Conservation (phyloP, 2,329 filamentous ascomycete genomes). For the Elsinoe ampelina region DNA sequence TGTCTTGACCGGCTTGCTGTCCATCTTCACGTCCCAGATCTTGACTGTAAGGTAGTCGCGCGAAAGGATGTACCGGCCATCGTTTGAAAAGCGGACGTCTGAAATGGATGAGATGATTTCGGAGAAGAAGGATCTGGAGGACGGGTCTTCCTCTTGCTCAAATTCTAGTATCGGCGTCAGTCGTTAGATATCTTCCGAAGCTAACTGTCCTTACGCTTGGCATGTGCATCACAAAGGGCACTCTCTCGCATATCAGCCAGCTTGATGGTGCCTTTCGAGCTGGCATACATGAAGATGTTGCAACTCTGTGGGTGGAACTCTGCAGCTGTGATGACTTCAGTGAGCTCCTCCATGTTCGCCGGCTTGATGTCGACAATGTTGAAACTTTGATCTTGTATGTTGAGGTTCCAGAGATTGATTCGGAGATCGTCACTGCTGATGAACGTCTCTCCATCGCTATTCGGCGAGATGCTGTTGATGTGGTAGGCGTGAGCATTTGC, state of each 20-base stretch:
- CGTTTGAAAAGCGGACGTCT: conserved; percentile 92
- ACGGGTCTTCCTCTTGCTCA: conserved; percentile 95
- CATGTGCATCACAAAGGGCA: conserved; percentile 88
- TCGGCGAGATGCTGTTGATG: conserved; percentile 99
- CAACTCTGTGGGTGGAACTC: conserved; percentile 96
- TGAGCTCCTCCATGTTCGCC: conserved; percentile 98
- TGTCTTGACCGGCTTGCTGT: conserved; percentile 91
- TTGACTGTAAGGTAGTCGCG: conserved; percentile 98
- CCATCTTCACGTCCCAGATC: conserved; percentile 99
- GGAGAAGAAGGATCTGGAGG: conserved; percentile 96
- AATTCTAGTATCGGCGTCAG: conserved; percentile 56
- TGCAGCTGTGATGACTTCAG: conserved; percentile 95
- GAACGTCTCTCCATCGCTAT: conserved; percentile 98
- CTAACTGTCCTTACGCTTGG: conserved; percentile 61
- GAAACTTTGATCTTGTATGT: conserved; percentile 99
- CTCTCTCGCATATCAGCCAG: conserved; percentile 97
- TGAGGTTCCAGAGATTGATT: conserved; percentile 98
- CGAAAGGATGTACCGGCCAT: conserved; percentile 93
- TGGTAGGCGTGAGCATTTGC: conserved; percentile 98
- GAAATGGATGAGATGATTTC: conserved; percentile 99
- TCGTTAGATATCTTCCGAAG: background rate
- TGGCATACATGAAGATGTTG: conserved; percentile 99
- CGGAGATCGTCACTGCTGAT: conserved; percentile 97
- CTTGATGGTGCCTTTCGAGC: conserved; percentile 98
- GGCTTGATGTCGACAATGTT: conserved; percentile 99